Evolutionary conservation across 352 stramenopile genomes (phyloP).

Genomic region (Globisporangium rhizosaccharum): DNA sequence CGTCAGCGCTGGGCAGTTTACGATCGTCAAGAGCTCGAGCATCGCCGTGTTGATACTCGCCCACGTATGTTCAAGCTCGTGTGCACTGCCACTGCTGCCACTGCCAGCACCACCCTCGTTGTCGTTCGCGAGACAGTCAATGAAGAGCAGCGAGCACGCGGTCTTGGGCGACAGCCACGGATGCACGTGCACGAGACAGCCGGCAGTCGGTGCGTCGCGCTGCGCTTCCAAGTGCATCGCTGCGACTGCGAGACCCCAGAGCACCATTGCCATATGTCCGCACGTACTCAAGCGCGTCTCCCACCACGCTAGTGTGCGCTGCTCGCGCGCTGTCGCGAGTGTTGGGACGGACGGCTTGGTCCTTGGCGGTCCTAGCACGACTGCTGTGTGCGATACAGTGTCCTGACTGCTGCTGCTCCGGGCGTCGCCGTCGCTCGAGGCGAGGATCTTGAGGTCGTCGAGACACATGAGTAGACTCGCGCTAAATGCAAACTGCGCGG

Average conservation of each 20-base stretch:
- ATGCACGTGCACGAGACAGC: slow-evolving; percentile 15
- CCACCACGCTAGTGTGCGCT: background rate
- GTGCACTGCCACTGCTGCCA: background rate
- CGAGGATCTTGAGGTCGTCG: slow-evolving; percentile 21
- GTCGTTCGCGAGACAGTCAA: slow-evolving; percentile 6
- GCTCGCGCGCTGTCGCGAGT: background rate
- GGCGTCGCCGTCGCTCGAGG: background rate
- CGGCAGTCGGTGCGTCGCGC: background rate
- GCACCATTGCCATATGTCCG: background rate
- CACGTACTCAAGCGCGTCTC: background rate
- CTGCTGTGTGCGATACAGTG: background rate
- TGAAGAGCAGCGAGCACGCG: slow-evolving; percentile 11
- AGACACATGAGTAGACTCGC: slow-evolving; percentile 13
- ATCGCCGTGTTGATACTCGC: background rate
- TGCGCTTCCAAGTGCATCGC: slow-evolving; percentile 7
- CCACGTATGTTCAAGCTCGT: slow-evolving; percentile 5
- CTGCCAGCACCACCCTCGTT: background rate
- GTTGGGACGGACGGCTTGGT: background rate
- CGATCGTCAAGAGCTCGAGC: slow-evolving; percentile 18
- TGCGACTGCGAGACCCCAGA: slow-evolving; percentile 10
- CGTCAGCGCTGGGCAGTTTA: slow-evolving; percentile 15
- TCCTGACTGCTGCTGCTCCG: background rate
- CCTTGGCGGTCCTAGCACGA: background rate
- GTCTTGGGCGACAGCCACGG: slow-evolving; percentile 11
- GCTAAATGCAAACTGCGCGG: slow-evolving; percentile 3